phyloP scores from a whole-genome alignment of 2,329 filamentous ascomycete genomes.

The Neofusicoccum cordaticola region DNA sequence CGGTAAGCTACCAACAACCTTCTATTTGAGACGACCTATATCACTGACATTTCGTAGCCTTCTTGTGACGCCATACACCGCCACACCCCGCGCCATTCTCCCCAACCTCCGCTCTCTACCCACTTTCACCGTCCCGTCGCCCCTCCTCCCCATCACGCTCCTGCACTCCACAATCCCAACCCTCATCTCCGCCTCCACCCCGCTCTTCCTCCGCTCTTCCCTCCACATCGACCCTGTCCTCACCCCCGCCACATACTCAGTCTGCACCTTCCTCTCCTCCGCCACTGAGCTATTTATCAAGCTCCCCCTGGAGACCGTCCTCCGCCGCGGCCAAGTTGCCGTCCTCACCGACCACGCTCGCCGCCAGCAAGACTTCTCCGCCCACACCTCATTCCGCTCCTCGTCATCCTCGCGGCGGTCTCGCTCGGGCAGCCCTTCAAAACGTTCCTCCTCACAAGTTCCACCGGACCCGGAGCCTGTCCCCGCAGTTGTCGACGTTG shows the following conservation, averaged over 20 bases:
- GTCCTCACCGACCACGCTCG: constrained; percentile 45
- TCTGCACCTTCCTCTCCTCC: constrained; percentile 78
- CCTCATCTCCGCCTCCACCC: constrained; percentile 75
- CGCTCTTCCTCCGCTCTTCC: constrained; percentile 80
- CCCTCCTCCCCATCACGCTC: constrained; percentile 77
- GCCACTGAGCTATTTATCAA: constrained; percentile 79
- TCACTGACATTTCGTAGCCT: constrained; percentile 51
- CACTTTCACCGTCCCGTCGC: constrained; percentile 63
- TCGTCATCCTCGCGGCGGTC: constrained; percentile 16
- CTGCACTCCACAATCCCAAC: constrained; percentile 83
- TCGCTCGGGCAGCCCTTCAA: not conserved
- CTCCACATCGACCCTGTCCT: constrained; percentile 78
- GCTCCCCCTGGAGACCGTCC: constrained; percentile 85
- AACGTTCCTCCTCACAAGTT: not conserved
- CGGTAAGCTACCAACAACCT: constrained; percentile 35
- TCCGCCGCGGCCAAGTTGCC: constrained; percentile 81
- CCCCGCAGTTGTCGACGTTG: constrained; percentile 76
- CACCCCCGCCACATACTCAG: constrained; percentile 76
- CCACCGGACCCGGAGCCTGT: constrained; percentile 21
- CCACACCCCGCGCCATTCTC: constrained; percentile 73
- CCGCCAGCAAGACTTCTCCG: constrained; percentile 28
- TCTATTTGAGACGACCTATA: not conserved
- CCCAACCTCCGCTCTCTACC: constrained; percentile 75
- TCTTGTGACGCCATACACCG: constrained; percentile 77
- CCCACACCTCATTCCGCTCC: constrained; percentile 26